Percentiles rank a stretch among this genome's conserved stretches.
Evolutionary conservation across 2,329 filamentous ascomycete genomes (phyloP).

Genomic region (Sclerotinia nivalis): DNA sequence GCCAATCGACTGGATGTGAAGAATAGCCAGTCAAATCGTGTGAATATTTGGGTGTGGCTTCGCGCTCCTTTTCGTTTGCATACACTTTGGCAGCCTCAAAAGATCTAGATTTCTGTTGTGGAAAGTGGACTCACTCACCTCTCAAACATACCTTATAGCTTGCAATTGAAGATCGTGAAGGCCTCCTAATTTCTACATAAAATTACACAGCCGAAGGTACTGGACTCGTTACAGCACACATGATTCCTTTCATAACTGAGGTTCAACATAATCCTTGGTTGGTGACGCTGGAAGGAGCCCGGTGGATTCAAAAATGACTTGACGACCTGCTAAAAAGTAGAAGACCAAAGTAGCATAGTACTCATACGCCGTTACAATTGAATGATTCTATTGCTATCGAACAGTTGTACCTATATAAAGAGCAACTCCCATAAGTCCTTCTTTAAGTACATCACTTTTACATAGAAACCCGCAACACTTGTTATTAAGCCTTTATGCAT

Average conservation of each 20-base stretch:
- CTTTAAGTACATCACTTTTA: too few species aligned
- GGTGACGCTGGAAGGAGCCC: not conserved
- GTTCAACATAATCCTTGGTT: not conserved
- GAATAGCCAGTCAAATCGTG: not conserved
- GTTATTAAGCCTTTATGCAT: not conserved
- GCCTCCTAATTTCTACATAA: too few species aligned
- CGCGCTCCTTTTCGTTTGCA: not conserved
- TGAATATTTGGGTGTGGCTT: not conserved
- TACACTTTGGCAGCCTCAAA: not conserved
- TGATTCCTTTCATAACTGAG: not conserved
- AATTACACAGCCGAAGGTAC: too few species aligned
- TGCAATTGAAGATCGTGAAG: too few species aligned
- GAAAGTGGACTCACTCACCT: not conserved
- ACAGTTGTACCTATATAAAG: not conserved
- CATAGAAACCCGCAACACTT: not conserved
- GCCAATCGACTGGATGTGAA: not conserved
- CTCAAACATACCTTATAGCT: not conserved
- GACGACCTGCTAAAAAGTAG: not conserved
- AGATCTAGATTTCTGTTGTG: not conserved
- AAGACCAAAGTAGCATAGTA: not conserved
- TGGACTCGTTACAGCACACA: not conserved
- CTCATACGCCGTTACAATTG: not conserved
- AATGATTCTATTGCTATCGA: not conserved
- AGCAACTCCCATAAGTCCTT: not conserved
- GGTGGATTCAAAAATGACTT: not conserved